These are phyloP conservation scores for Nyssa sinensis DNA, from an alignment of 148 eudicot species.

Conservation along the genomic window DNA sequence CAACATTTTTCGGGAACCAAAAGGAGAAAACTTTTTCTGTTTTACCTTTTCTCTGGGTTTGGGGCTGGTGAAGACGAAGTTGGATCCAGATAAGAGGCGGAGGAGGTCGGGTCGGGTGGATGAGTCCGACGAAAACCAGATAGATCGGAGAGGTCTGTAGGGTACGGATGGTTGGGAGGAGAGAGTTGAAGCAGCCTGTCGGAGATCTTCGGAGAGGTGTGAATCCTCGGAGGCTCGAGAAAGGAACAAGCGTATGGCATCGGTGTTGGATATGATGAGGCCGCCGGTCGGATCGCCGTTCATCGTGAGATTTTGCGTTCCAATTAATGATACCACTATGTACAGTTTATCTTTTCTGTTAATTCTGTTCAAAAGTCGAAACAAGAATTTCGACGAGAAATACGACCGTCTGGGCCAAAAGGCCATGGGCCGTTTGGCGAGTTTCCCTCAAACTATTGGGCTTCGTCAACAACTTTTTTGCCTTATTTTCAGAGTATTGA, in stretches of 20 bases:
- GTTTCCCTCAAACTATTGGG: too few relatives aligned
- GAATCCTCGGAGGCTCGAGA: not conserved
- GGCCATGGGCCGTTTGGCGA: too few relatives aligned
- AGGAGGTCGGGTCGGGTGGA: not conserved
- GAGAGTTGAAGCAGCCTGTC: not conserved
- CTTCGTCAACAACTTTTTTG: too few relatives aligned
- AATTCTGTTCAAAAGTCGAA: too few relatives aligned
- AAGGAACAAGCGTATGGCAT: not conserved
- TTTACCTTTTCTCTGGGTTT: conserved; percentile 2
- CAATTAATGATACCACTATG: too few relatives aligned
- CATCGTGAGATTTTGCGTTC: too few relatives aligned
- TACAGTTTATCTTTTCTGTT: too few relatives aligned
- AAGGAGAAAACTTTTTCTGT: not conserved
- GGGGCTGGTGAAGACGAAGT: not conserved
- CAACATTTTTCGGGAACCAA: not conserved
- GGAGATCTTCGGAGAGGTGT: not conserved
- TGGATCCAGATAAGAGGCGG: not conserved
- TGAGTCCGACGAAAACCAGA: not conserved
- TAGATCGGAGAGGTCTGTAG: not conserved
- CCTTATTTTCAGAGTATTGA: too few relatives aligned
- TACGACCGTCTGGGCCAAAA: too few relatives aligned
- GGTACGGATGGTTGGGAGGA: not conserved
- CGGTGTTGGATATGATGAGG: not conserved
- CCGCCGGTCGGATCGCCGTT: not conserved
- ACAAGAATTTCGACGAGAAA: too few relatives aligned